phyloP scores from a whole-genome alignment of 192 early-diverging fungal species.

The Coemansia pectinata region DNA sequence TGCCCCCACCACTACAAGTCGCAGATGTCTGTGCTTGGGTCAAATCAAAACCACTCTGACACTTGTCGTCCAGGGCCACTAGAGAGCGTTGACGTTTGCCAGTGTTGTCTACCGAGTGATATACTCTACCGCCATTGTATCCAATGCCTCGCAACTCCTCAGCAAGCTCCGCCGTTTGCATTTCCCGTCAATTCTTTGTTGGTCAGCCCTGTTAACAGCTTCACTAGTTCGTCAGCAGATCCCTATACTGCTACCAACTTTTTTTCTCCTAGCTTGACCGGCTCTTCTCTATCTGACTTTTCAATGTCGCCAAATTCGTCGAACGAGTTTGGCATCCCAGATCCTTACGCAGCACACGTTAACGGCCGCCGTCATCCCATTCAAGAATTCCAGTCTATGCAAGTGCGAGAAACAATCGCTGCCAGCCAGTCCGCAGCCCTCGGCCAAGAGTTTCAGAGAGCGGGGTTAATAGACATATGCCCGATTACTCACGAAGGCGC shows the following conservation, averaged over 20 bases:
- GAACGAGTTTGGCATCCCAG: not conserved
- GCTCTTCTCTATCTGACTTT: not conserved
- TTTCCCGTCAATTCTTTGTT: not conserved
- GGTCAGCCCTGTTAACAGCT: not conserved
- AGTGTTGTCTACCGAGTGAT: not conserved
- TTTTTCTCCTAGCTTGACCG: not conserved
- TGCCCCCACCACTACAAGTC: not conserved
- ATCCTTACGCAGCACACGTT: not conserved
- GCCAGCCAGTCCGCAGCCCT: not conserved
- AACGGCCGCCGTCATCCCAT: constrained; percentile 13
- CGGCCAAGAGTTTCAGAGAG: not conserved
- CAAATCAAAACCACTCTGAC: not conserved
- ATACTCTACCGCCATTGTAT: not conserved
- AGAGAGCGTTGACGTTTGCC: not conserved
- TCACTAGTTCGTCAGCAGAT: not conserved
- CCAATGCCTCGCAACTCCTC: not conserved
- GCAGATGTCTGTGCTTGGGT: not conserved
- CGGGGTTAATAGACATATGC: not conserved
- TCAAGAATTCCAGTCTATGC: constrained; percentile 9
- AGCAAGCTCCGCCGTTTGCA: not conserved
- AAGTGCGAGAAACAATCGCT: constrained; percentile 10
- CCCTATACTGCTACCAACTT: not conserved
- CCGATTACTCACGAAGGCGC: not conserved
- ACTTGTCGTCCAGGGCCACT: not conserved
- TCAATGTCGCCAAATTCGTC: not conserved